Base-by-base conservation (phyloP, 208 protist species). In the Balamuthia mandrillaris region DNA sequence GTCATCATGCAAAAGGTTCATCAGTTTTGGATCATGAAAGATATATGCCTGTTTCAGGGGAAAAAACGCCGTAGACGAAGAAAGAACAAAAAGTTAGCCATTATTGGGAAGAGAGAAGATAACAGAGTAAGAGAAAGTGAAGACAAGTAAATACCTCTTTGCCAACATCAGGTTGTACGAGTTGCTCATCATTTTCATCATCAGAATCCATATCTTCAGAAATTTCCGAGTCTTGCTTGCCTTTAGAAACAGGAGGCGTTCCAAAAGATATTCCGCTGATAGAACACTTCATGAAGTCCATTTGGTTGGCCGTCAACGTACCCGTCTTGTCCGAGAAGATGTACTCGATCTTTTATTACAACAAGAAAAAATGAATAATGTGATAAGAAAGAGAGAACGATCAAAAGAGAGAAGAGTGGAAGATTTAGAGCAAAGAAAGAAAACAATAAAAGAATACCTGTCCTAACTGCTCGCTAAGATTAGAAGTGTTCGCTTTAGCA, bases 261-360 rank as follows among this genome's bases (percentile, higher is more conserved):
- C 72, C 72, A 29, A 68, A 84, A 56, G 29, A 18, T 18, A 21
- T 4, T 27, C 41, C 37, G 18, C 16, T 2, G 3, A 84, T 37
- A 2, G 77, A 84, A 21, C 77, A 84, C 35, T 56, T 33, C 41
- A 66, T 39, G 54, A 84, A 84, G 52, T 84, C 31, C 77, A 84
- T 84, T n/a, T 68, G 27, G 33, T 84, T 84, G 52, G 35, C 21
- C 3, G 77, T 84, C 2, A 84, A 56, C 0, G 77, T 84, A 27
- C 77, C 94, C 14, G 94, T 96, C 88, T 96, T 96, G 92, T 96
- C 94, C 18, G 87, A 90, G 68, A 96, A 95, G 10, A 84, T 24
- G 42, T 84, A 84, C 77, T 84, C 77, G 24, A 93, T 56, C 75
- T 93, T 89, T 12, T 65, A 31, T 14, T 65, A 9, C 16, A 21